Conservation (phyloP, 768 basidiomycete genomes). For the Auricularia sp. region DNA sequence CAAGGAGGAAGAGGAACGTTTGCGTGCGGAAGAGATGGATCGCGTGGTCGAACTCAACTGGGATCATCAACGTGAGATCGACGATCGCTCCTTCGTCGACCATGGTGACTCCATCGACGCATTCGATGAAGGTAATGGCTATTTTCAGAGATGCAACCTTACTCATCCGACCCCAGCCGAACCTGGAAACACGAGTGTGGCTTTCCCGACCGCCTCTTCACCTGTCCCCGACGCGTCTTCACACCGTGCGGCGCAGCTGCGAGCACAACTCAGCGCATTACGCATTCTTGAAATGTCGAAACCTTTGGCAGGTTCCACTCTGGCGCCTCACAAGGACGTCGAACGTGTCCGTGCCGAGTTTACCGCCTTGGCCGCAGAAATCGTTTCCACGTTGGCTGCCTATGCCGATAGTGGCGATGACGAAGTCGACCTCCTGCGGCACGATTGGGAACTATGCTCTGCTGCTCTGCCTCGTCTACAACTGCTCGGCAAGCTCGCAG, state of each 20-base stretch:
- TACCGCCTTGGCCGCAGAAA: constrained; percentile 34
- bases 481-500: constrained; percentile 44
- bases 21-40: not conserved
- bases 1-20: constrained; percentile 24
- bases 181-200: not conserved
- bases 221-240: not conserved
- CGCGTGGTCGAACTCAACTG: not conserved
- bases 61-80: not conserved
- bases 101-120: not conserved
- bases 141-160: not conserved
- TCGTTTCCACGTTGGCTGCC: constrained; percentile 36
- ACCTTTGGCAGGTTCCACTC: constrained; percentile 10
- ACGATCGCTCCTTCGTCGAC: not conserved
- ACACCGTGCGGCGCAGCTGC: not conserved
- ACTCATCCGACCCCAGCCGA: not conserved
- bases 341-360: constrained; percentile 41
- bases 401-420: constrained; percentile 28
- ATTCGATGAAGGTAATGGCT: not conserved
- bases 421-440: constrained; percentile 49
- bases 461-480: constrained; percentile 42
- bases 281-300: not conserved
- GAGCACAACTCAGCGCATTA: not conserved
- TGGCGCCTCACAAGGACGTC: constrained; percentile 45
- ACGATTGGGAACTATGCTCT: constrained; percentile 46
- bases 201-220: not conserved